Percentiles rank a stretch among this genome's conserved stretches.
phyloP scores from a whole-genome alignment of 75 land plant genomes.

The Adiantum capillusveneris region DNA sequence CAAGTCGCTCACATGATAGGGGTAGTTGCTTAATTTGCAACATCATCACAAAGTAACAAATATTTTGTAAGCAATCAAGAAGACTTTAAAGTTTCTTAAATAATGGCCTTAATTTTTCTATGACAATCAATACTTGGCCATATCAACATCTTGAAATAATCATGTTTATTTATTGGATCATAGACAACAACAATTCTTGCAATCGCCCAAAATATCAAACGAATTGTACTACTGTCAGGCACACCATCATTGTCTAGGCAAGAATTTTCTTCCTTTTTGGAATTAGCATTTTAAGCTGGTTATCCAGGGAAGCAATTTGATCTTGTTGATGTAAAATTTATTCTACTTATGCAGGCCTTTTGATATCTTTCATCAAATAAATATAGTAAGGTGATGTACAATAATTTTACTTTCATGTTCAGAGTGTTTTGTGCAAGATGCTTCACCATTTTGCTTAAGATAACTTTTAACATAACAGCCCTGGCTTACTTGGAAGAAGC shows the following conservation, averaged over 20 bases:
- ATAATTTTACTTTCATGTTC: not conserved
- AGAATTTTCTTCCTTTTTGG: no score
- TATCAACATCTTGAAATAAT: no score
- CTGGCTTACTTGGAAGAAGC: conserved; percentile 73
- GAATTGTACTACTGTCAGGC: conserved; percentile 67
- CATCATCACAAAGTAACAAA: no score
- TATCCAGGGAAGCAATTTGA: no score
- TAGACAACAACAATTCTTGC: conserved; percentile 68
- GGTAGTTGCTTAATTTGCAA: no score
- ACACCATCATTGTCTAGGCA: conserved; percentile 91
- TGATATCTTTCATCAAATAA: conserved; percentile 92
- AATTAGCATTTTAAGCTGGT: not conserved
- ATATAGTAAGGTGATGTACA: conserved; percentile 78
- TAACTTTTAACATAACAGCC: conserved; percentile 37
- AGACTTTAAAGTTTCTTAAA: no score
- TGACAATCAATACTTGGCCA: no score
- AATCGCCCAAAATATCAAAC: conserved; percentile 50
- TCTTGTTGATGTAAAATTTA: not conserved
- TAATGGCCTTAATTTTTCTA: no score
- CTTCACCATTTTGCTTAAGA: not conserved
- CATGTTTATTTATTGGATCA: no score
- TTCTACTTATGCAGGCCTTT: conserved; percentile 56
- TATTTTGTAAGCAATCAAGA: no score
- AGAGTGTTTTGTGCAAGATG: not conserved
- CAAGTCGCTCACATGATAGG: no score